Evolutionary conservation across 108 stramenopile species (phyloP).

Genomic region (Skeletonema costatum): DNA sequence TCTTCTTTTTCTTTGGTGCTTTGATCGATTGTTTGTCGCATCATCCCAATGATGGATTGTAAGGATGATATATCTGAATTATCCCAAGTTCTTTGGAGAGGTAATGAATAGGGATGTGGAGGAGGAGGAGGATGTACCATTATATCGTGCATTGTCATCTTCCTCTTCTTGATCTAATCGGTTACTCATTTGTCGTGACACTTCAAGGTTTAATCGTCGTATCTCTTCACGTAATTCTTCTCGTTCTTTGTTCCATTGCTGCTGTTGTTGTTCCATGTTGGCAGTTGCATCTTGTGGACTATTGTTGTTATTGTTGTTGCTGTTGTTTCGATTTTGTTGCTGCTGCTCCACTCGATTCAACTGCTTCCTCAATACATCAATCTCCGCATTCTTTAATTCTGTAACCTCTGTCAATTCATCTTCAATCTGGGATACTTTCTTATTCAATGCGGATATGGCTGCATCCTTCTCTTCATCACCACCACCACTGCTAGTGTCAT

Average conservation of each 20-base stretch:
- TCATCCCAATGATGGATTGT: slow-evolving; percentile 29
- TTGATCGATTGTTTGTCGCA: slow-evolving; percentile 29
- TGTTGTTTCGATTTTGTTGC: neutral
- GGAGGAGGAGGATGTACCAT: neutral
- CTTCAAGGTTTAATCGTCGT: slow-evolving; percentile 19
- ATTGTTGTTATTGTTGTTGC: neutral
- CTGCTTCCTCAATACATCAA: slow-evolving; percentile 10
- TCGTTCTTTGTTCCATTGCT: slow-evolving; percentile 18
- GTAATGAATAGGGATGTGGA: neutral
- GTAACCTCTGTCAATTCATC: slow-evolving; percentile 6
- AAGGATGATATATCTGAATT: slow-evolving; percentile 22
- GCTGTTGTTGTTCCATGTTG: neutral
- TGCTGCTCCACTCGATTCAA: slow-evolving; percentile 14
- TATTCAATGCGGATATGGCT: neutral
- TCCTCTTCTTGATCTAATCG: neutral
- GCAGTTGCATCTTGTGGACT: neutral
- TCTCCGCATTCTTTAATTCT: slow-evolving; percentile 14
- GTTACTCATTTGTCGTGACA: slow-evolving; percentile 7
- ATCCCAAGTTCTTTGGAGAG: slow-evolving; percentile 4
- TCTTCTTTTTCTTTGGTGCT: slow-evolving; percentile 22
- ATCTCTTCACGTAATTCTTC: slow-evolving; percentile 27
- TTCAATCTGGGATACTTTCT: neutral
- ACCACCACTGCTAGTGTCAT: neutral
- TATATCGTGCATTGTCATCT: neutral
- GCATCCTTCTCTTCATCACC: neutral